Evolutionary conservation across 1,284 basidiomycete genomes (phyloP).

Genomic region (Ganoderma sp.): DNA sequence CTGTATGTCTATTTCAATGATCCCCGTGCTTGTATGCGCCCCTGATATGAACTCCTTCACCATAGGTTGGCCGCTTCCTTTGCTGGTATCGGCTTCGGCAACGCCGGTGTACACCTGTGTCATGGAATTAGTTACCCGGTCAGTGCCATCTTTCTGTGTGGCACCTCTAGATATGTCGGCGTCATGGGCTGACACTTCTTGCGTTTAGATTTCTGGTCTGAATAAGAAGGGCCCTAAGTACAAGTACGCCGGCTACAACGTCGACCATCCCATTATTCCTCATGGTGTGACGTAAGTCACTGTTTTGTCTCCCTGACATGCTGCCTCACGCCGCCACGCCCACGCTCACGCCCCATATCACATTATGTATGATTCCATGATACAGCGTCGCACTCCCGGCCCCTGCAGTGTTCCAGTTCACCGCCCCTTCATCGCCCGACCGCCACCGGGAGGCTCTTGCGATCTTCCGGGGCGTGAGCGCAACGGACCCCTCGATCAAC

Average conservation of each 20-base stretch:
- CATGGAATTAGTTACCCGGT: slow-evolving; percentile 88
- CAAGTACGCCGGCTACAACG: slow-evolving; percentile 84
- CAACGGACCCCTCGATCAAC: slow-evolving; percentile 71
- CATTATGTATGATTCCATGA: background rate
- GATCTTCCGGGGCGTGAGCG: slow-evolving; percentile 76
- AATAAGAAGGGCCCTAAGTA: slow-evolving; percentile 94
- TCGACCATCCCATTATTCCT: slow-evolving; percentile 89
- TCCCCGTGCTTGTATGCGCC: background rate
- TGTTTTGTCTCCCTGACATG: background rate
- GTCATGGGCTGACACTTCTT: background rate
- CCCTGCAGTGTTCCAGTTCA: slow-evolving; percentile 95
- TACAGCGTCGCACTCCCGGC: slow-evolving; percentile 82
- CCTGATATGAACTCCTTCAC: background rate
- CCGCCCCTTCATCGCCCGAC: slow-evolving; percentile 87
- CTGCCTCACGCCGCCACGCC: background rate
- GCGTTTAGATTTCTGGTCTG: slow-evolving; percentile 84
- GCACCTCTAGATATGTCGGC: background rate
- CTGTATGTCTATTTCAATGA: slow-evolving; percentile 60
- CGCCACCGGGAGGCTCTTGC: slow-evolving; percentile 90
- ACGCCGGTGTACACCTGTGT: slow-evolving; percentile 91
- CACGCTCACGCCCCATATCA: background rate
- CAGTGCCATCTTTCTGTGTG: slow-evolving; percentile 35
- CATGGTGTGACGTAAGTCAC: slow-evolving; percentile 78
- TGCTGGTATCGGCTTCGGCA: slow-evolving; percentile 96
- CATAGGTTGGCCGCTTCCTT: slow-evolving; percentile 83